phyloP scores from a whole-genome alignment of 257 asterid species.

The Ilex asprella region DNA sequence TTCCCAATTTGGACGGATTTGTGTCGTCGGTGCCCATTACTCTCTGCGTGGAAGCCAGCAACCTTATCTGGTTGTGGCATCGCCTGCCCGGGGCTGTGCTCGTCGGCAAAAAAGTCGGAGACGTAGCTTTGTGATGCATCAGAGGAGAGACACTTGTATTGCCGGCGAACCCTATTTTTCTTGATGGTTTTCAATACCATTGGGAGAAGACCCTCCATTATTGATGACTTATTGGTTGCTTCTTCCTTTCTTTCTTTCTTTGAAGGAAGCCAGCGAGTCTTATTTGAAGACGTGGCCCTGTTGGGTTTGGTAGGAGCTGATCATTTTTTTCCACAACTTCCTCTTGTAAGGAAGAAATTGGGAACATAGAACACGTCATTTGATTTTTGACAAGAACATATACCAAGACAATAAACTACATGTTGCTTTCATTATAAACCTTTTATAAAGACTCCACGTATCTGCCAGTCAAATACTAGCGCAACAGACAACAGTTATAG shows the following conservation, averaged over 20 bases:
- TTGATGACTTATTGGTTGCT: too few relatives aligned
- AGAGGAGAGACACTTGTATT: constrained; percentile 53
- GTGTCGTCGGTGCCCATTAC: constrained; percentile 29
- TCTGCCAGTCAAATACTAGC: too few relatives aligned
- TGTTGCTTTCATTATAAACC: too few relatives aligned
- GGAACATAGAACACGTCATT: constrained; percentile 23
- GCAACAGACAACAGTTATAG: too few relatives aligned
- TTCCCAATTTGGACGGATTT: constrained; percentile 31
- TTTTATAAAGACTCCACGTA: too few relatives aligned
- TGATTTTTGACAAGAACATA: neutral
- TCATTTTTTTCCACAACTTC: neutral
- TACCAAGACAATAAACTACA: too few relatives aligned
- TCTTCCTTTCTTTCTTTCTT: neutral
- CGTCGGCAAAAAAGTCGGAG: constrained; percentile 35
- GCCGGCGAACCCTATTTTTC: constrained; percentile 44
- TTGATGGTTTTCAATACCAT: constrained; percentile 48
- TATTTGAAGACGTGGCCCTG: constrained; percentile 18
- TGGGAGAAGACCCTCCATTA: constrained; percentile 77
- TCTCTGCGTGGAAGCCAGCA: neutral
- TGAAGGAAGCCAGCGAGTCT: constrained; percentile 6
- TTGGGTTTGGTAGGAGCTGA: constrained; percentile 34
- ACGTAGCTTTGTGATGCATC: constrained; percentile 13
- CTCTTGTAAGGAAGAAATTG: constrained; percentile 7
- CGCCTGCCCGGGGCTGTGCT: neutral
- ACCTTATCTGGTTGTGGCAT: constrained; percentile 7